Base-by-base conservation (phyloP, 2,329 filamentous ascomycete genomes). In the Triangularia verruculosa region DNA sequence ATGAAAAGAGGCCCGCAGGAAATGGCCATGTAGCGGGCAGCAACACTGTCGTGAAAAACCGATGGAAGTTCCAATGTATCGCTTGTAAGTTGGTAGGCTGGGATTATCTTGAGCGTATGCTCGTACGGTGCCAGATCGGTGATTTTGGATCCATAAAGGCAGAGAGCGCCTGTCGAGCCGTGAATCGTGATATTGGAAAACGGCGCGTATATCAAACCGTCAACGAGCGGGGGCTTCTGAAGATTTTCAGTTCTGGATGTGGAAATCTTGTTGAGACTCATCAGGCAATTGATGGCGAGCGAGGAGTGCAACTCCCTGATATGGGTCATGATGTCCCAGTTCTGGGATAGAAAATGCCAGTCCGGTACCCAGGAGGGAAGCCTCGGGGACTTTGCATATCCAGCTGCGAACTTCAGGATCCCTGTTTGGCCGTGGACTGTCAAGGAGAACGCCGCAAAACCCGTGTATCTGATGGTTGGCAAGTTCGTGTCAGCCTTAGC, bases 321-420 rank as follows among this genome's bases (percentile, higher is more conserved):
- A 15, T 52, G 61, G 7, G 62, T 34, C 62, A 66, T 64, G 34
- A 66, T 57, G 27, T 43, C 57, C 64, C 62, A 66, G 56, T 64
- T 59, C 13, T 24, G 34, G 20, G 64, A 64, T 15, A 66, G 52
- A 7, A 64, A 9, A 6, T 57, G 39, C 59, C 62, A 66, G 51
- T 66, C 59, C 9, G 64, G 62, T 9, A 66, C 64, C 62, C 59
- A 66, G 17, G 64, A 66, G n/a, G 64, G 64, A 13, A 66, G 59
- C 13, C 34, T 54, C 34, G 54, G 24, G 24, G 55, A 64, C 47
- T 66, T 66, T 8, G n/a, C n/a, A 24, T 66, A 64, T n/a, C 62
- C 64, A 8, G 59, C 60, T 2, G 64, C 64, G 25, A 64, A 66
- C 27, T 62, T 64, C 15, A 66, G 56, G 3, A 66, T 25, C 6